Evolutionary conservation across 108 stramenopile genomes (phyloP).

Genomic region (Cyclotella cryptica): DNA sequence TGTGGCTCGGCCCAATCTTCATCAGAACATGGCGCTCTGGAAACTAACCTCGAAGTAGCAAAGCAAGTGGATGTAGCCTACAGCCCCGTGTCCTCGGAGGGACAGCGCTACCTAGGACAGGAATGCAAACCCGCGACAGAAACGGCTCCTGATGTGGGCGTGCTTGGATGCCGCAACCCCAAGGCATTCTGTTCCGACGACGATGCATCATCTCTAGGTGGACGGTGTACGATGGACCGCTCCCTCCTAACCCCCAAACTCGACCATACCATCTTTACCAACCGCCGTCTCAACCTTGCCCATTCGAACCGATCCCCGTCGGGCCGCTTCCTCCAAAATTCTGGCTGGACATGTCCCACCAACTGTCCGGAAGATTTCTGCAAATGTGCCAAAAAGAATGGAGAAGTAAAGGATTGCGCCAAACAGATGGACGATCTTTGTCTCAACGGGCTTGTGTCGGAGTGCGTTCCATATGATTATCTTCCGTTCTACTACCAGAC

Average conservation of each 20-base stretch:
- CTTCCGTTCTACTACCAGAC: slow-evolving; percentile 42
- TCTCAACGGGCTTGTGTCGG: slow-evolving; percentile 10
- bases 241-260: slow-evolving; percentile 3
- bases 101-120: background rate
- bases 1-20: background rate
- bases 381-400: slow-evolving; percentile 32
- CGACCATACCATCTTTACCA: slow-evolving; percentile 16
- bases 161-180: slow-evolving; percentile 28
- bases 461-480: slow-evolving; percentile 27
- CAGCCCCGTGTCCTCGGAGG: background rate
- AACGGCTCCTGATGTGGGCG: slow-evolving; percentile 18
- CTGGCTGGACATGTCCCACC: slow-evolving; percentile 29
- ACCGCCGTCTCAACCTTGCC: slow-evolving; percentile 13
- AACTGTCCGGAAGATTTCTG: slow-evolving; percentile 49
- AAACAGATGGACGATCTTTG: slow-evolving; percentile 35
- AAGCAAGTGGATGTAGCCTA: background rate
- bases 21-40: background rate
- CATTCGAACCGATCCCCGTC: background rate
- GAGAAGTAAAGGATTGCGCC: slow-evolving; percentile 27
- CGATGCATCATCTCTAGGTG: slow-evolving; percentile 28
- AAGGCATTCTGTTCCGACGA: slow-evolving; percentile 22
- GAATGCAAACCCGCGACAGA: slow-evolving; percentile 16
- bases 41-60: background rate
- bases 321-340: slow-evolving; percentile 36
- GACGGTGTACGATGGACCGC: slow-evolving; percentile 25